Evolutionary conservation across 768 basidiomycete genomes (phyloP).

Genomic region (Lactarius pseudohatsudake): DNA sequence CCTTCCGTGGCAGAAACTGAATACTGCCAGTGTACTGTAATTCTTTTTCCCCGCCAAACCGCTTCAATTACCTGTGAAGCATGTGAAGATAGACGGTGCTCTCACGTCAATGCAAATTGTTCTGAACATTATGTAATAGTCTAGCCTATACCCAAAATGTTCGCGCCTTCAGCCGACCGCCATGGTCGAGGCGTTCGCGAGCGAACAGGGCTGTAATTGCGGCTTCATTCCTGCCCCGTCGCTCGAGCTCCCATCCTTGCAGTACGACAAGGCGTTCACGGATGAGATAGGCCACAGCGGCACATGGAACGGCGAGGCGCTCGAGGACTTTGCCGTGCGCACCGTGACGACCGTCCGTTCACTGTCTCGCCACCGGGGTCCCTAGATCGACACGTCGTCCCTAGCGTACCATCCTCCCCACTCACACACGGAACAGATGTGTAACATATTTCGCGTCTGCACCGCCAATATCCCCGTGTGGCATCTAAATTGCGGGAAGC

Average conservation of each 20-base stretch:
- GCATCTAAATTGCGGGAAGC: too few species aligned
- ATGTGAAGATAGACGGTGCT: neutral
- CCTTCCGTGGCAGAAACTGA: neutral
- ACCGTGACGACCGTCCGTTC: too few species aligned
- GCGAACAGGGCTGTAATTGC: conserved; percentile 17
- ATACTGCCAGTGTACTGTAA: neutral
- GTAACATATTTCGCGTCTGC: too few species aligned
- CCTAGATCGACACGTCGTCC: too few species aligned
- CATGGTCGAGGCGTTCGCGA: conserved; percentile 75
- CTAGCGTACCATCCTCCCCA: too few species aligned
- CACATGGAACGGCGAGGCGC: conserved; percentile 76
- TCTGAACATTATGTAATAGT: neutral
- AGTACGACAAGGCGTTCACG: conserved; percentile 73
- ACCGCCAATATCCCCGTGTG: too few species aligned
- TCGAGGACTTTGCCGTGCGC: conserved; percentile 95
- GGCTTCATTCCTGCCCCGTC: conserved; percentile 41
- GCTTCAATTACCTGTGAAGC: neutral
- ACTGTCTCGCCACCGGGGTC: too few species aligned
- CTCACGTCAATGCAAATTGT: neutral
- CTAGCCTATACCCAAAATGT: neutral
- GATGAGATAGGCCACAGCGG: conserved; percentile 63
- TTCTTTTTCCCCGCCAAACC: too few species aligned
- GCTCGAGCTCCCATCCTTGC: conserved; percentile 54
- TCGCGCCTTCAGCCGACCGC: conserved; percentile 47
- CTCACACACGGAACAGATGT: too few species aligned